Base-by-base conservation (phyloP, 2,329 filamentous ascomycete genomes). In the Alternaria panax region DNA sequence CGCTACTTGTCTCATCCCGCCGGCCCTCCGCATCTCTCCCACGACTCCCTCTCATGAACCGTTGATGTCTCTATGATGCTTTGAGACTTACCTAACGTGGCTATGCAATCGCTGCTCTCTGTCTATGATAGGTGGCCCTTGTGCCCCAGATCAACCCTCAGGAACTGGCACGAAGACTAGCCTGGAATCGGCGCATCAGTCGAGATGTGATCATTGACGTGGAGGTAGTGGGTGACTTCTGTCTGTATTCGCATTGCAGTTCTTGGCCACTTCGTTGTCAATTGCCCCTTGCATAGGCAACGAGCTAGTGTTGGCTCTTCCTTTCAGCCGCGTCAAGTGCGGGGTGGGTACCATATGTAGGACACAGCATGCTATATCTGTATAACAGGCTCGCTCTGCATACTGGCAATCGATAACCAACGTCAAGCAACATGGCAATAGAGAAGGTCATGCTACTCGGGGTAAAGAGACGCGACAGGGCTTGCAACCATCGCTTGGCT, bases 361-460 rank as follows among this genome's bases (percentile, higher is more conserved):
- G 30, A n/a, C 28, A 22, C 16, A 36, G 14, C 45, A 34, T 48
- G 22, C 30, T 48, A 5, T 3, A 12, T 9, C 5, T 24, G 2
- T n/a, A 14, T n/a, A 22, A 4, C 27, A 27, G 6, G 11, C 18
- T n/a, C 24, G 11, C 18, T n/a, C 24, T 3, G 14, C 11, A 11
- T 5, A 34, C 3, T 8, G 38, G 7, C 11, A 12, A 0, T 18
- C 30, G 5, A 38, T 14, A 27, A 4, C 2, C 18, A 3, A 6
- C 7, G n/a, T 16, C 18, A 8, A 2, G n/a, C 30, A 40, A 36
- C 2, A 71, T 68, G 70, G 57, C 63, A 1, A 73, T 70, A 46
- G 53, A 65, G 12, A 70, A 65, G 18, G 45, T 75, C 16, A 41
- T 71, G 45, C 53, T 76, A 32, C 64, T 76, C 42, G 72, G 71